Conservation (phyloP, 1,139 yeast species). For the Keqinozyma sinolaborantium region DNA sequence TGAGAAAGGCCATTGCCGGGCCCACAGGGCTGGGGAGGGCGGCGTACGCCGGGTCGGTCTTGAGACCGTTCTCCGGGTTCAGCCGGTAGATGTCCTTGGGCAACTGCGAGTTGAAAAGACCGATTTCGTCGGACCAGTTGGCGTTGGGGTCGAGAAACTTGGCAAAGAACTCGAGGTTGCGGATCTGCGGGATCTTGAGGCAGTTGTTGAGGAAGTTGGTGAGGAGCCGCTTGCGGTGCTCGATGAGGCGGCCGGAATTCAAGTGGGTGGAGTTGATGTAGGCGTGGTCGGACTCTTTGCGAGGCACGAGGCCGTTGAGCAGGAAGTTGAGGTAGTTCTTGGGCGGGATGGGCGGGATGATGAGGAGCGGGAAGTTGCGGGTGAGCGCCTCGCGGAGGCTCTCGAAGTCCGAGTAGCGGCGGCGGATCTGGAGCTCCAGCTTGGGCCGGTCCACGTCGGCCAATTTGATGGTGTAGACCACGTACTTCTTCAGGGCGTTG, state of each 20-base stretch:
- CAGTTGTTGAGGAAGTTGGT: constrained; percentile 79
- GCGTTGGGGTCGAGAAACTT: constrained; percentile 84
- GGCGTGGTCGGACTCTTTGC: constrained; percentile 20
- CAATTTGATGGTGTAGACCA: constrained; percentile 74
- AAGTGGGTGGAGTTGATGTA: constrained; percentile 45
- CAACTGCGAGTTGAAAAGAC: constrained; percentile 34
- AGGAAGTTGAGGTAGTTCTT: constrained; percentile 57
- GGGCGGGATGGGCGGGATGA: constrained; percentile 94
- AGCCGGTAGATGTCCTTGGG: constrained; percentile 43
- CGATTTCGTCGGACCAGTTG: constrained; percentile 63
- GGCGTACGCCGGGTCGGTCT: constrained; percentile 55
- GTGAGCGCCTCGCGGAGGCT: constrained; percentile 67
- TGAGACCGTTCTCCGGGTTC: constrained; percentile 57
- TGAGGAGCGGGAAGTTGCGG: constrained; percentile 73
- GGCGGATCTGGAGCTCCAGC: constrained; percentile 59
- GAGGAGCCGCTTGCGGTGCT: constrained; percentile 72
- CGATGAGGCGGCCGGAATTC: constrained; percentile 40
- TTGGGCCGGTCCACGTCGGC: constrained; percentile 26
- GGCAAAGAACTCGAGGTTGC: constrained; percentile 61
- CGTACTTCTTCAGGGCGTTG: constrained; percentile 61
- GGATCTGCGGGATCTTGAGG: constrained; percentile 50
- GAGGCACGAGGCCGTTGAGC: constrained; percentile 30
- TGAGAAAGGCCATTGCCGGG: constrained; percentile 32
- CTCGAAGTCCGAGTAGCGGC: constrained; percentile 93
- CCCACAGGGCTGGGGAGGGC: constrained; percentile 60